These are phyloP conservation scores for Medicago arabica DNA, from an alignment of 306 rosid species.

Conservation along the genomic window DNA sequence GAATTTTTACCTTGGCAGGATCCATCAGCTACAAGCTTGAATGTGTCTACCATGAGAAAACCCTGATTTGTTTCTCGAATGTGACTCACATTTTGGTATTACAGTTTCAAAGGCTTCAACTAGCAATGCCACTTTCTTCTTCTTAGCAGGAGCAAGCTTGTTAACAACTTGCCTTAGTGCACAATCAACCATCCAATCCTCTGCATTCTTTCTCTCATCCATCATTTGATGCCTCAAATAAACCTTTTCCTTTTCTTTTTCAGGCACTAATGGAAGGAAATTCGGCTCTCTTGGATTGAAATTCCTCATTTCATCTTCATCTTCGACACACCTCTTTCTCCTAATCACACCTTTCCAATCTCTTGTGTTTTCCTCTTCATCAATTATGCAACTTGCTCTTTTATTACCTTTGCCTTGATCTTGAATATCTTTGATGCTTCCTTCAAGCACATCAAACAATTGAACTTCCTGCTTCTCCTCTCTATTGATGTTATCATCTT, in stretches of 20 bases:
- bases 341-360: slow-evolving; percentile 48
- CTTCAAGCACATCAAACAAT: slow-evolving; percentile 24
- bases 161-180: slow-evolving; percentile 75
- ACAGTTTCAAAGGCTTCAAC: slow-evolving; percentile 94
- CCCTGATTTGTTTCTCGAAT: slow-evolving; percentile 45
- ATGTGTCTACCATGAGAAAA: slow-evolving; percentile 56
- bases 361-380: slow-evolving; percentile 37
- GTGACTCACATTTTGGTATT: slow-evolving; percentile 59
- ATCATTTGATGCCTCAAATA: slow-evolving; percentile 82
- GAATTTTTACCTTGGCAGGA: slow-evolving; percentile 43
- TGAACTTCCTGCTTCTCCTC: not conserved
- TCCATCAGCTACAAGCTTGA: slow-evolving; percentile 81
- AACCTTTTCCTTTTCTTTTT: slow-evolving; percentile 71
- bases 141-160: slow-evolving; percentile 90
- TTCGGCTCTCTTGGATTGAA: slow-evolving; percentile 83
- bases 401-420: slow-evolving; percentile 26
- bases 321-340: slow-evolving; percentile 43
- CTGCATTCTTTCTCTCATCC: slow-evolving; percentile 82
- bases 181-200: slow-evolving; percentile 93
- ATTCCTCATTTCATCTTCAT: slow-evolving; percentile 58
- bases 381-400: slow-evolving; percentile 1
- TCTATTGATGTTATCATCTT: not conserved
- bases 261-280: slow-evolving; percentile 70
- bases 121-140: slow-evolving; percentile 91
- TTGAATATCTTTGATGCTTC: slow-evolving; percentile 1